Conservation (phyloP, 352 stramenopile species). For the Pythium grandisporangium region DNA sequence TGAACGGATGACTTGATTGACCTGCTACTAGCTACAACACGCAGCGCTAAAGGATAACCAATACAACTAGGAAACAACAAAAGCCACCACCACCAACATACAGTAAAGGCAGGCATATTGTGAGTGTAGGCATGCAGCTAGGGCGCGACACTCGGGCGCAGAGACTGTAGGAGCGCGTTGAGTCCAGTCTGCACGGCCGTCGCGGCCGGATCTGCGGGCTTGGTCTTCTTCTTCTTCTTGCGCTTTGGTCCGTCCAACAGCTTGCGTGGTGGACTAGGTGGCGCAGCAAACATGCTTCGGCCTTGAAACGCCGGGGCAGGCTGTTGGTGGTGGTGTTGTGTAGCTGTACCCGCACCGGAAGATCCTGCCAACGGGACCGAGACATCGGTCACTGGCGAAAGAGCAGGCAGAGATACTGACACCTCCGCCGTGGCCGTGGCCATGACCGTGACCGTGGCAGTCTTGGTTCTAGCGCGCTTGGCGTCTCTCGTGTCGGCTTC, state of each 20-base stretch:
- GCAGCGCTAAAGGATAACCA: no score
- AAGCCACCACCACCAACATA: no score
- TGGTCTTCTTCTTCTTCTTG: constrained; percentile 71
- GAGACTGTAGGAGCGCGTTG: constrained; percentile 45
- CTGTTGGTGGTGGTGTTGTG: background rate
- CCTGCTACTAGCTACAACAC: constrained; percentile 3
- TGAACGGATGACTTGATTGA: constrained; percentile 8
- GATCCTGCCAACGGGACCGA: no score
- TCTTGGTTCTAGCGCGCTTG: background rate
- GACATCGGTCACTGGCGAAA: no score
- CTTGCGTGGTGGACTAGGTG: constrained; percentile 51
- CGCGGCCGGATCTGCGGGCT: constrained; percentile 20
- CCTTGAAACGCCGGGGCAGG: no score
- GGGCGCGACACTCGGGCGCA: constrained; percentile 18
- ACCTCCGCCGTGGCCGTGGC: no score
- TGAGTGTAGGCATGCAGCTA: no score
- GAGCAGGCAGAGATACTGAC: no score
- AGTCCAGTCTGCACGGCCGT: constrained; percentile 55
- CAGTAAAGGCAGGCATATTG: no score
- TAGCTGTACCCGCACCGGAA: no score
- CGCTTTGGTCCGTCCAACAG: constrained; percentile 58
- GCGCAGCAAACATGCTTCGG: constrained; percentile 34
- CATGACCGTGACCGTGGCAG: no score
- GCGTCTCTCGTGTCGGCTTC: constrained; percentile 23
- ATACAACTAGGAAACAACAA: background rate